Conservation (phyloP, 179 eudicot genomes). For the Corrigiola litoralis region DNA sequence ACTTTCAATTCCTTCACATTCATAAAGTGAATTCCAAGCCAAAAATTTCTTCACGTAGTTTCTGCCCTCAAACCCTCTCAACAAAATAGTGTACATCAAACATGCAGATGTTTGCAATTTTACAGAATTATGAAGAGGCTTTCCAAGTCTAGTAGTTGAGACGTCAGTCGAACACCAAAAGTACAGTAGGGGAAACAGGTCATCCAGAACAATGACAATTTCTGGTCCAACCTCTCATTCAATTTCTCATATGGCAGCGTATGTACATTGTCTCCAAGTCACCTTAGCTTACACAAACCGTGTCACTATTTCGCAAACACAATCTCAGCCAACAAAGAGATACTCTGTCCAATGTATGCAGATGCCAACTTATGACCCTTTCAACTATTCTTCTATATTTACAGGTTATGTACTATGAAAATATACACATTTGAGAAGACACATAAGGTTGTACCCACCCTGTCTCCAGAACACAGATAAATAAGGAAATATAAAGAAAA, state of each 20-base stretch:
- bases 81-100: not conserved
- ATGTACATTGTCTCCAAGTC: not conserved
- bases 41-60: not conserved
- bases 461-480: not conserved
- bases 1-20: not conserved
- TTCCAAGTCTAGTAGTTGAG: no score
- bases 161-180: no score
- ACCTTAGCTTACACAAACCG: no score
- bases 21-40: no score
- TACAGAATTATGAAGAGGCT: no score
- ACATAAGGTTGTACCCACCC: not conserved
- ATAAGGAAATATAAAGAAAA: not conserved
- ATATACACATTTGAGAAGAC: not conserved
- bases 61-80: not conserved
- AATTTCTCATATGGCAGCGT: not conserved
- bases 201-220: not conserved
- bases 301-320: no score
- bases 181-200: not conserved
- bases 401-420: not conserved
- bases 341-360: not conserved
- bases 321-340: no score
- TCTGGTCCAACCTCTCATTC: not conserved
- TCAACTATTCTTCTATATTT: not conserved
- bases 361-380: not conserved
- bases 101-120: no score